phyloP scores from a whole-genome alignment of 2,329 filamentous ascomycete genomes.

The Clonostachys solani region DNA sequence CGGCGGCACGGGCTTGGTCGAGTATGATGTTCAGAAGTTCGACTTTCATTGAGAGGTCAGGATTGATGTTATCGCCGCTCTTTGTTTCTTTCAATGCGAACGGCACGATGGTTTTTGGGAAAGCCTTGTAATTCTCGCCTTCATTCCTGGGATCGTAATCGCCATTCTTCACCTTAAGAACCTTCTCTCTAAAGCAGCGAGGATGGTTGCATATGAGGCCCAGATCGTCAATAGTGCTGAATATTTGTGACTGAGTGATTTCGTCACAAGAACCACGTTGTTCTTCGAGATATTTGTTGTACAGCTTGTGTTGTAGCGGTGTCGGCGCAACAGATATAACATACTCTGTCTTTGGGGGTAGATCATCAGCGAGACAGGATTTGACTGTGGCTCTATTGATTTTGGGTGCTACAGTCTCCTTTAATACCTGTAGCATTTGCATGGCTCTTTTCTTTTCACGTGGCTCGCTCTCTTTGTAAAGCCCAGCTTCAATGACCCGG shows the following conservation, averaged over 20 bases:
- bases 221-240: conserved; percentile 33
- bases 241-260: conserved; percentile 15
- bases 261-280: neutral
- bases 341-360: conserved; percentile 78
- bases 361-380: conserved; percentile 56
- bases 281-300: conserved; percentile 35
- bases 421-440: conserved; percentile 67
- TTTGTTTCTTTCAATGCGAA: conserved; percentile 28
- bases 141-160: conserved; percentile 4
- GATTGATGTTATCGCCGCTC: conserved; percentile 28
- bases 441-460: conserved; percentile 54
- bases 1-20: conserved; percentile 50
- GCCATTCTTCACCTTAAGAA: conserved; percentile 7
- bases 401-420: conserved; percentile 70
- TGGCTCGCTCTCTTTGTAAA: conserved; percentile 58
- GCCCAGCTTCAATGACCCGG: conserved; percentile 67
- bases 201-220: conserved; percentile 49
- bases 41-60: conserved; percentile 63
- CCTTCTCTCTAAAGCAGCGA: conserved; percentile 33
- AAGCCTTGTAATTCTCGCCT: conserved; percentile 3
- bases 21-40: conserved; percentile 66
- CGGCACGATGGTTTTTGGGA: conserved; percentile 17
- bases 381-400: conserved; percentile 69
- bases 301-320: conserved; percentile 57
- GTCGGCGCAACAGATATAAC: conserved; percentile 72